Conservation (phyloP, 441 rosid genomes). For the Gossypium schwendimanii region DNA sequence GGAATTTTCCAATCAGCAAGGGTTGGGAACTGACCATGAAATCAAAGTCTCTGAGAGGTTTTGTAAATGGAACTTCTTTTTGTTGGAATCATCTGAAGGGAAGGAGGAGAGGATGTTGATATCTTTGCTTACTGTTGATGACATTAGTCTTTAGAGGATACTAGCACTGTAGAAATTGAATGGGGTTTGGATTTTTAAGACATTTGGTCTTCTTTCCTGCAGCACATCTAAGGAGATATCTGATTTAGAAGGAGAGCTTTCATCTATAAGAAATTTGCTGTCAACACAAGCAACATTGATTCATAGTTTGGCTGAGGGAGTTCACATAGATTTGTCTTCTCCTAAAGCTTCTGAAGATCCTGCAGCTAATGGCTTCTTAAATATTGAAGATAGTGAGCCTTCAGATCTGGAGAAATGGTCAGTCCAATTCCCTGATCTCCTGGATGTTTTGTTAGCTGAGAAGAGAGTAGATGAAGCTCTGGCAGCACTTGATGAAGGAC, state of each 20-base stretch:
- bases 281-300: conserved; percentile 92
- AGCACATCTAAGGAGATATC: conserved; percentile 76
- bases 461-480: conserved; percentile 39
- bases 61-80: background rate
- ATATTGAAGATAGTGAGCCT: conserved; percentile 24
- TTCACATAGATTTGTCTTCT: conserved; percentile 20
- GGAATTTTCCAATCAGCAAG: background rate
- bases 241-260: background rate
- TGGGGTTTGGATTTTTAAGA: conserved; percentile 13
- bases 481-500: conserved; percentile 82
- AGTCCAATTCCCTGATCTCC: conserved; percentile 72
- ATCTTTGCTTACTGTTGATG: background rate
- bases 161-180: background rate
- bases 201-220: conserved; percentile 20
- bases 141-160: background rate
- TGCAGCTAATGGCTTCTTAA: conserved; percentile 26
- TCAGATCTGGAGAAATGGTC: conserved; percentile 85
- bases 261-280: conserved; percentile 55
- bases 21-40: background rate
- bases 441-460: conserved; percentile 83
- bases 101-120: background rate
- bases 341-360: conserved; percentile 39
- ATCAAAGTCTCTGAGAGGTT: background rate
- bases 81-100: background rate
- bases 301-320: conserved; percentile 59